Evolutionary conservation across 805 yeast species (phyloP).

Genomic region (Nakazawaea ishiwadae): DNA sequence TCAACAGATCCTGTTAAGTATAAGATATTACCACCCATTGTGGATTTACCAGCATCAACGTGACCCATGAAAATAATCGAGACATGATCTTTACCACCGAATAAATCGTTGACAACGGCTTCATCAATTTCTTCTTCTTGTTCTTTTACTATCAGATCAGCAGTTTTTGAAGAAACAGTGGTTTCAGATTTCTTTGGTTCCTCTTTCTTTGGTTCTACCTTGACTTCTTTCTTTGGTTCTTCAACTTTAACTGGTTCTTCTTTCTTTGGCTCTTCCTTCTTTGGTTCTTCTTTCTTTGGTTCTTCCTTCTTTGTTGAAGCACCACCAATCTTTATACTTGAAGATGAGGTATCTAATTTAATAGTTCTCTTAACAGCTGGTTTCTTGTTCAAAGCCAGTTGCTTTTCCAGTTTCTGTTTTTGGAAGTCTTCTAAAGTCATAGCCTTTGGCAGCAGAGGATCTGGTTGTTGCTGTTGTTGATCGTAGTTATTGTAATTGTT

Average conservation of each 20-base stretch:
- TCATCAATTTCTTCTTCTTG: conserved; percentile 83
- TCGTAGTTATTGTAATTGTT: conserved; percentile 19
- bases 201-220: conserved; percentile 14
- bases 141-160: conserved; percentile 57
- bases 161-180: conserved; percentile 20
- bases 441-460: conserved; percentile 34
- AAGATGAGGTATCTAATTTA: conserved; percentile 54
- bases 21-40: conserved; percentile 98
- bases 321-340: conserved; percentile 59
- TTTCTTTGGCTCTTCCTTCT: conserved; percentile 20
- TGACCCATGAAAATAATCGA: conserved; percentile 99
- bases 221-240: conserved; percentile 15
- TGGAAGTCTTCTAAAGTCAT: conserved; percentile 83
- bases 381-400: conserved; percentile 38
- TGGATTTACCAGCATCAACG: conserved; percentile 98
- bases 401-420: conserved; percentile 51
- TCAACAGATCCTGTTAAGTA: conserved; percentile 96
- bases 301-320: conserved; percentile 34
- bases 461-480: conserved; percentile 13
- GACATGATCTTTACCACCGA: conserved; percentile 96
- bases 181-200: conserved; percentile 15
- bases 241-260: conserved; percentile 24
- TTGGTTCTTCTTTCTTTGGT: conserved; percentile 24
- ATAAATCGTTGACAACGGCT: conserved; percentile 85
- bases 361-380: conserved; percentile 50